phyloP scores from a whole-genome alignment of 208 protist species.

The Trypanosoma vivax region DNA sequence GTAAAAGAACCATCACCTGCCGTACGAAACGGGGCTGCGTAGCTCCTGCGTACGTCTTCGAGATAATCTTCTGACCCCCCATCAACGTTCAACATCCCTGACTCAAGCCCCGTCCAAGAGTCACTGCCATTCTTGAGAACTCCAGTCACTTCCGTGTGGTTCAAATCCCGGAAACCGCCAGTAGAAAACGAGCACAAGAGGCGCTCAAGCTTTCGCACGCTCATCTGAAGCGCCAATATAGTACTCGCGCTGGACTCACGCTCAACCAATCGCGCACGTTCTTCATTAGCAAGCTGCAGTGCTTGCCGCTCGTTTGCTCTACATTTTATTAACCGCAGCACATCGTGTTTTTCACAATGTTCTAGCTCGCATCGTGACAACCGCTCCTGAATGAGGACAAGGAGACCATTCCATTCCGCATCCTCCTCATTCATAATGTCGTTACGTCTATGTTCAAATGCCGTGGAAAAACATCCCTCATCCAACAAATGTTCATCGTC shows the following conservation, averaged over 20 bases:
- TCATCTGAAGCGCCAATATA: conserved; percentile 12
- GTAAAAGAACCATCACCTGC: no score
- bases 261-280: conserved; percentile 15
- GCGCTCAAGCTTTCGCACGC: conserved; percentile 8
- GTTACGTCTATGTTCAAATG: neutral
- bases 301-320: conserved; percentile 22
- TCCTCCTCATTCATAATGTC: neutral
- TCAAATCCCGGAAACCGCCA: neutral
- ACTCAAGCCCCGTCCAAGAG: no score
- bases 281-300: conserved; percentile 14
- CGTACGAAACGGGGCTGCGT: no score
- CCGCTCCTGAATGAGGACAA: neutral
- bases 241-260: conserved; percentile 9
- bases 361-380: conserved; percentile 6
- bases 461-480: neutral
- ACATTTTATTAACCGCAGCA: conserved; percentile 18
- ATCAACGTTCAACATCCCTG: no score
- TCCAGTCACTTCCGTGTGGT: no score
- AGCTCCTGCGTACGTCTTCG: no score
- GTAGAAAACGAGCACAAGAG: neutral
- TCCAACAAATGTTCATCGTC: neutral
- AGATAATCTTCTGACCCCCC: no score
- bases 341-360: conserved; percentile 12
- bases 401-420: neutral
- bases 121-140: no score